phyloP scores from a whole-genome alignment of 768 basidiomycete species.

The Rhodosporidiobolus odoratus region DNA sequence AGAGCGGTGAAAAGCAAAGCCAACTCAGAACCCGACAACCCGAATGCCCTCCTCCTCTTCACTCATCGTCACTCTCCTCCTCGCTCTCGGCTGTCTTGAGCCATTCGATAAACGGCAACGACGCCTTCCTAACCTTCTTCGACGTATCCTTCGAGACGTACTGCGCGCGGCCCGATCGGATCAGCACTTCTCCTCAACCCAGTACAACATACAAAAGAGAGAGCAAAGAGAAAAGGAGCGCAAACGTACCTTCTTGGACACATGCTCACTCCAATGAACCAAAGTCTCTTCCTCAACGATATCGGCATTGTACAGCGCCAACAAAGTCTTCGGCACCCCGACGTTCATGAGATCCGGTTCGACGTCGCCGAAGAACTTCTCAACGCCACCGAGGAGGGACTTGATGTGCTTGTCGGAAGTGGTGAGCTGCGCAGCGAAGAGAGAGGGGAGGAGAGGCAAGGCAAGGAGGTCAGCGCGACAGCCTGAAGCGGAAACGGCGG shows the following conservation, averaged over 20 bases:
- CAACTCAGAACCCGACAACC: neutral
- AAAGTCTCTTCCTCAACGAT: conserved; percentile 86
- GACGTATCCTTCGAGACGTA: conserved; percentile 77
- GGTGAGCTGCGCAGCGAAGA: neutral
- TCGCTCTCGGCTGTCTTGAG: conserved; percentile 63
- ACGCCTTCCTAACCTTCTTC: conserved; percentile 90
- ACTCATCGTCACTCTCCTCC: conserved; percentile 24
- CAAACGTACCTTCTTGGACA: conserved; percentile 37
- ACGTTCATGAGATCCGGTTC: conserved; percentile 64
- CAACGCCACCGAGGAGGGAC: conserved; percentile 83
- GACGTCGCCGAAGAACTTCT: conserved; percentile 71
- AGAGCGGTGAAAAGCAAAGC: neutral
- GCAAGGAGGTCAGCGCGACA: neutral
- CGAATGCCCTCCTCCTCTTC: too few species aligned
- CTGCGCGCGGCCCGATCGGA: too few species aligned
- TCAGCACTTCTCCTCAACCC: too few species aligned
- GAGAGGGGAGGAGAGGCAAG: neutral
- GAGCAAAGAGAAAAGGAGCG: neutral
- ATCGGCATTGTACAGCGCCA: conserved; percentile 88
- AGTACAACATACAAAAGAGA: too few species aligned
- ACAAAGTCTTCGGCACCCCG: conserved; percentile 69
- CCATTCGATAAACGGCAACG: conserved; percentile 93
- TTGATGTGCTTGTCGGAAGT: conserved; percentile 73
- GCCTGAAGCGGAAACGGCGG: neutral
- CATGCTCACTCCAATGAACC: conserved; percentile 51